Evolutionary conservation across 2,329 filamentous ascomycete species (phyloP).

Genomic region (Colletotrichum abscissum): DNA sequence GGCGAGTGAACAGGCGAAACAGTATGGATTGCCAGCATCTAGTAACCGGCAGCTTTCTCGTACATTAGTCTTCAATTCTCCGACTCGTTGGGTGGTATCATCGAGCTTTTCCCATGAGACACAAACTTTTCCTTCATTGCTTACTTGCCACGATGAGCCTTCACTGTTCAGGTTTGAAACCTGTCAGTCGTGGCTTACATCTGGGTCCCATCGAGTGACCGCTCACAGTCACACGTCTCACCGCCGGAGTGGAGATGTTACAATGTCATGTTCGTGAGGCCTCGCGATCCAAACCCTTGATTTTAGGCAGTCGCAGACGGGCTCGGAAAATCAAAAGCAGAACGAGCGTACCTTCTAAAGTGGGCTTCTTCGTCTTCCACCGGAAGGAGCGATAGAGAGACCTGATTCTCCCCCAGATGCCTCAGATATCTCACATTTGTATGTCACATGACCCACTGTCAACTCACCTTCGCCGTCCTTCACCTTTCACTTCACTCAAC

Average conservation of each 20-base stretch:
- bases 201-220: too few relatives aligned
- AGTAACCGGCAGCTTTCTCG: background rate
- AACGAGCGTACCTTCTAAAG: background rate
- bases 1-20: background rate
- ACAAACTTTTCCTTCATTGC: too few relatives aligned
- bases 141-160: background rate
- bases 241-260: too few relatives aligned
- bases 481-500: background rate
- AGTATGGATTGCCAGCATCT: background rate
- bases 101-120: background rate
- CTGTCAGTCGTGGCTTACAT: too few relatives aligned
- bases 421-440: background rate
- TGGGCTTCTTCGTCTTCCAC: background rate
- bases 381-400: background rate
- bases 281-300: too few relatives aligned
- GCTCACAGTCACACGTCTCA: too few relatives aligned
- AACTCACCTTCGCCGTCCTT: background rate
- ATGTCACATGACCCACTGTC: background rate
- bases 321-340: background rate
- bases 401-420: background rate
- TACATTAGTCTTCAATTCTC: background rate
- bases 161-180: background rate
- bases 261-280: too few relatives aligned
- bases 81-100: background rate
- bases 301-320: background rate